phyloP scores from a whole-genome alignment of 352 stramenopile species.

The Pythium graminicola region DNA sequence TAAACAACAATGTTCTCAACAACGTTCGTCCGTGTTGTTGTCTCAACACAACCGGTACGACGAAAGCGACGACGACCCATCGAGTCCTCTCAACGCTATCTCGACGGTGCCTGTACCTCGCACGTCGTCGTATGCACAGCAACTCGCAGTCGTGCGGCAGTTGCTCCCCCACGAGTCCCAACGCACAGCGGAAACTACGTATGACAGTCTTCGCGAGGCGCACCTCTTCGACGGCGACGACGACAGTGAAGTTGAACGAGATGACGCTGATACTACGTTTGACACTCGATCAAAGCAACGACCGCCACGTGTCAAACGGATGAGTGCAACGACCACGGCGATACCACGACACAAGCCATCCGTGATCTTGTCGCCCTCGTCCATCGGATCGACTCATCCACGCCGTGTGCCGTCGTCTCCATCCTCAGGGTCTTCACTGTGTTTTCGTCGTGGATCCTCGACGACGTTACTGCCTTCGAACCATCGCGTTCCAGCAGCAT shows the following conservation, averaged over 20 bases:
- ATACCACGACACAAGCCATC: neutral
- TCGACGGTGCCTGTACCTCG: constrained; percentile 5
- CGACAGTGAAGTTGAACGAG: neutral
- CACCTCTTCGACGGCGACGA: too few species aligned
- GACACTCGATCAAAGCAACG: too few species aligned
- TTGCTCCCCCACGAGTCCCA: neutral
- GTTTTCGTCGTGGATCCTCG: neutral
- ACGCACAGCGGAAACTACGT: neutral
- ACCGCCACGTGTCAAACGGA: too few species aligned
- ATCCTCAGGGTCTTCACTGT: neutral
- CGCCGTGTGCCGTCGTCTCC: neutral
- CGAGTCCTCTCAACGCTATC: neutral
- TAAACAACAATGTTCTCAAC: neutral
- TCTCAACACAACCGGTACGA: constrained; percentile 3
- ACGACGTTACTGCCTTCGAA: neutral
- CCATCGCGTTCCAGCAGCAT: neutral
- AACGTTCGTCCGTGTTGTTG: neutral
- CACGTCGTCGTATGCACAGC: neutral
- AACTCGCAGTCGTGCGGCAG: constrained; percentile 3
- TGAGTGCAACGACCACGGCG: neutral
- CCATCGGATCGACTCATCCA: neutral
- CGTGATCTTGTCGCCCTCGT: constrained; percentile 5
- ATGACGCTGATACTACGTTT: too few species aligned
- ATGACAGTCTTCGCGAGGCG: constrained; percentile 9
- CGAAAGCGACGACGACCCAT: constrained; percentile 3